phyloP scores from a whole-genome alignment of 768 basidiomycete species.

The Suillus alpinus region DNA sequence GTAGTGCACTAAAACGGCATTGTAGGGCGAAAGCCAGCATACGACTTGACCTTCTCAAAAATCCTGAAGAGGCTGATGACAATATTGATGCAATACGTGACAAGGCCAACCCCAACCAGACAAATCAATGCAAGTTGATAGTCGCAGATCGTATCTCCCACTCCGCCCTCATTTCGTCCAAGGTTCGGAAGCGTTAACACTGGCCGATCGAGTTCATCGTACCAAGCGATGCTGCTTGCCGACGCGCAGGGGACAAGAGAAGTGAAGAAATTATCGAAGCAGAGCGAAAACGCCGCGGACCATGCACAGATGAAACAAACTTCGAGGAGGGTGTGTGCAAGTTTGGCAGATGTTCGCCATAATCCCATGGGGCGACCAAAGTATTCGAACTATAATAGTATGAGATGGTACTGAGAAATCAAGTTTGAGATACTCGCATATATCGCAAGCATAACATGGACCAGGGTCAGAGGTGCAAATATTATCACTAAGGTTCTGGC shows the following conservation, averaged over 20 bases:
- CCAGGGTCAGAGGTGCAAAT: constrained; percentile 77
- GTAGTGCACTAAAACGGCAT: neutral
- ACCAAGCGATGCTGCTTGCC: constrained; percentile 63
- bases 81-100: constrained; percentile 82
- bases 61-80: constrained; percentile 83
- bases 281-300: constrained; percentile 85
- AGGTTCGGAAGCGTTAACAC: constrained; percentile 26
- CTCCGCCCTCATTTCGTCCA: constrained; percentile 40
- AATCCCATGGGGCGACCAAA: constrained; percentile 90
- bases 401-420: constrained; percentile 14
- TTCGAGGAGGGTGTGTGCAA: constrained; percentile 84
- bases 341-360: constrained; percentile 85
- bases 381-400: constrained; percentile 71
- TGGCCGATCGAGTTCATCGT: constrained; percentile 57
- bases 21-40: constrained; percentile 35
- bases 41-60: constrained; percentile 86
- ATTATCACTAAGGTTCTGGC: constrained; percentile 77
- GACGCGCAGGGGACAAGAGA: constrained; percentile 77
- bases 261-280: constrained; percentile 91
- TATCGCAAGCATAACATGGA: constrained; percentile 83
- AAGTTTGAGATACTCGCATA: constrained; percentile 54
- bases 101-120: constrained; percentile 71
- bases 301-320: constrained; percentile 92
- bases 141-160: constrained; percentile 65
- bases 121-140: constrained; percentile 75